Evolutionary conservation across 2,329 filamentous ascomycete species (phyloP).

Genomic region (Fusarium gaditjirri): DNA sequence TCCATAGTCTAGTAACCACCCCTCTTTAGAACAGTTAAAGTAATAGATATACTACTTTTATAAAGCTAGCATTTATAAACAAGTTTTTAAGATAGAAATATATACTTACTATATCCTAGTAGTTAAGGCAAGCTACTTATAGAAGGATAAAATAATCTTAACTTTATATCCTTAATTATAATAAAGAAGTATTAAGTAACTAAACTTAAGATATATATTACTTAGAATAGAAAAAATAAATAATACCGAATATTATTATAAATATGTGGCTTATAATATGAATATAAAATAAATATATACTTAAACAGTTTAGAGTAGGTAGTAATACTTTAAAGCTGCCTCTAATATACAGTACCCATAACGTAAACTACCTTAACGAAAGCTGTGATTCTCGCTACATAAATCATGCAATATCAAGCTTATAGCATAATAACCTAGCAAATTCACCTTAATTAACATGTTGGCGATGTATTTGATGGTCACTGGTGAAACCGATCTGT

Average conservation of each 20-base stretch:
- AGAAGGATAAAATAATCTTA: not conserved
- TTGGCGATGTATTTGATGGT: not conserved
- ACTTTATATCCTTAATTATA: not conserved
- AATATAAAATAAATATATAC: not conserved
- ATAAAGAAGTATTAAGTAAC: not conserved
- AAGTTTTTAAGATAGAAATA: not conserved
- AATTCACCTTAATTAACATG: not conserved
- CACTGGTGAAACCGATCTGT: not conserved
- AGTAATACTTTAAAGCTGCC: not conserved
- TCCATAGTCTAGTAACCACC: not conserved
- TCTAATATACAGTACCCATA: not conserved
- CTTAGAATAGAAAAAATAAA: no score
- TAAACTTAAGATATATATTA: not conserved
- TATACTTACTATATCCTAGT: not conserved
- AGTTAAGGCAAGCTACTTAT: not conserved
- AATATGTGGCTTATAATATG: not conserved
- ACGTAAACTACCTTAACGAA: not conserved
- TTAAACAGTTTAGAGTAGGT: not conserved
- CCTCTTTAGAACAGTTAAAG: not conserved
- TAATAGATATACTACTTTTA: not conserved
- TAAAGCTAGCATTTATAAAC: not conserved
- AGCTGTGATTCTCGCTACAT: not conserved
- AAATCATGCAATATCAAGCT: not conserved
- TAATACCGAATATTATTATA: not conserved
- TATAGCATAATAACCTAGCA: not conserved